Evolutionary conservation across 2,329 filamentous ascomycete species (phyloP).

Genomic region (Escovopsis sp.): DNA sequence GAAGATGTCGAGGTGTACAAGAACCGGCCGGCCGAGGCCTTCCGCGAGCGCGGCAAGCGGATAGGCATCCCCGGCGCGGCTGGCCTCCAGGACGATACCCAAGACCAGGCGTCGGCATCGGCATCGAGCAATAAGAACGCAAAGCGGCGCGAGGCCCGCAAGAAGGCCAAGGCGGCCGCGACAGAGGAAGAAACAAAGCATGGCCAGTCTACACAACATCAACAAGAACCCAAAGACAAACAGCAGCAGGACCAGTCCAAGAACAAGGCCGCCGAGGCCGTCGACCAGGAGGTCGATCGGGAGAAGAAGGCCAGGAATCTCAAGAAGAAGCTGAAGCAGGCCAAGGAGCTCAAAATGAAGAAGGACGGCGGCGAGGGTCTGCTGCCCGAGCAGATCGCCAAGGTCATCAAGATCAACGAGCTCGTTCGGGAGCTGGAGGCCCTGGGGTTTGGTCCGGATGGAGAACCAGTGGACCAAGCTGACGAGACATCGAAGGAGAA

Average conservation of each 20-base stretch:
- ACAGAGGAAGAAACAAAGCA: conserved; percentile 43
- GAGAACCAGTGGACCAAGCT: conserved; percentile 35
- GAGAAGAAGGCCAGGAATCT: conserved; percentile 89
- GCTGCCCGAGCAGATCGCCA: conserved; percentile 88
- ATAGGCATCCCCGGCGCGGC: conserved; percentile 57
- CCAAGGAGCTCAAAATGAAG: conserved; percentile 77
- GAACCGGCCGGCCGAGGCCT: conserved; percentile 75
- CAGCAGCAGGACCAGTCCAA: conserved; percentile 10
- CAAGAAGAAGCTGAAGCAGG: conserved; percentile 90
- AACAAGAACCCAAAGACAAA: no score
- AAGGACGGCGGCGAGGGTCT: conserved; percentile 74
- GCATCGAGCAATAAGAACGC: conserved; percentile 68
- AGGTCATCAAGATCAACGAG: conserved; percentile 95
- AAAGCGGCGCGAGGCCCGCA: conserved; percentile 48
- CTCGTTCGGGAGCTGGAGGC: conserved; percentile 75
- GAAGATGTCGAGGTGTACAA: conserved; percentile 96
- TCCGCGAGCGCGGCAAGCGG: conserved; percentile 57
- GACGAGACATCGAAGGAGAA: conserved; percentile 4
- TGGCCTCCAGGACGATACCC: conserved; percentile 28
- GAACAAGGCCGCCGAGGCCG: conserved; percentile 29
- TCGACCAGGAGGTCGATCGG: conserved; percentile 60
- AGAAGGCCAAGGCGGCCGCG: conserved; percentile 36
- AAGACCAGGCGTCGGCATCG: conserved; percentile 29
- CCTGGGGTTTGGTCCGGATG: conserved; percentile 71
- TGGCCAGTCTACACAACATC: conserved; percentile 3